phyloP scores from a whole-genome alignment of 805 yeast species.

The Wickerhamomyces pijperi region DNA sequence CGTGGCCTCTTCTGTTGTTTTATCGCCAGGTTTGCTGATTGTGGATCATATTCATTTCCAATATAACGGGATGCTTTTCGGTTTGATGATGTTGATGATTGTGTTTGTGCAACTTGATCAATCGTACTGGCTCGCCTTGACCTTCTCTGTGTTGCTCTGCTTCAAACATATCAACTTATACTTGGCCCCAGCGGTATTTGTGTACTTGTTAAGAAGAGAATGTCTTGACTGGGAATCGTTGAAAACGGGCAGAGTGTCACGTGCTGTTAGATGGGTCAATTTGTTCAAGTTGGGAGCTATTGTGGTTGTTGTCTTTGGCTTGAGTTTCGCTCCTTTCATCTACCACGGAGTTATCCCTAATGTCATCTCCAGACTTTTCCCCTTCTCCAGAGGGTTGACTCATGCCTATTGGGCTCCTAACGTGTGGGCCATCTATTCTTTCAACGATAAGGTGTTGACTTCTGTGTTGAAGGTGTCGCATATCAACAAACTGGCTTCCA shows the following conservation, averaged over 20 bases:
- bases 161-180: conserved; percentile 92
- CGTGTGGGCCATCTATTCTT: conserved; percentile 90
- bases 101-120: conserved; percentile 53
- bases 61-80: conserved; percentile 90
- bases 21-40: conserved; percentile 83
- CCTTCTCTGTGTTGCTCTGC: conserved; percentile 71
- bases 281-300: conserved; percentile 50
- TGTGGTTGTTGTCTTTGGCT: conserved; percentile 47
- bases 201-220: conserved; percentile 63
- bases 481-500: conserved; percentile 29
- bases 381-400: conserved; percentile 88
- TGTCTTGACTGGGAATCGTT: conserved; percentile 32
- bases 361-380: conserved; percentile 64
- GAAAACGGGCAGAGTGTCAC: conserved; percentile 18
- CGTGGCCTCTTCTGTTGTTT: conserved; percentile 67
- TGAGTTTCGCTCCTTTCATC: conserved; percentile 75
- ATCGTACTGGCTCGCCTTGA: conserved; percentile 49
- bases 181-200: conserved; percentile 88
- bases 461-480: conserved; percentile 25
- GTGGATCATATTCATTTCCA: conserved; percentile 96
- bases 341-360: conserved; percentile 48
- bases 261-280: conserved; percentile 40
- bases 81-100: conserved; percentile 63
- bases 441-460: conserved; percentile 60
- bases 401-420: conserved; percentile 99